phyloP scores from a whole-genome alignment of 306 rosid species.

The Lablab purpureus region DNA sequence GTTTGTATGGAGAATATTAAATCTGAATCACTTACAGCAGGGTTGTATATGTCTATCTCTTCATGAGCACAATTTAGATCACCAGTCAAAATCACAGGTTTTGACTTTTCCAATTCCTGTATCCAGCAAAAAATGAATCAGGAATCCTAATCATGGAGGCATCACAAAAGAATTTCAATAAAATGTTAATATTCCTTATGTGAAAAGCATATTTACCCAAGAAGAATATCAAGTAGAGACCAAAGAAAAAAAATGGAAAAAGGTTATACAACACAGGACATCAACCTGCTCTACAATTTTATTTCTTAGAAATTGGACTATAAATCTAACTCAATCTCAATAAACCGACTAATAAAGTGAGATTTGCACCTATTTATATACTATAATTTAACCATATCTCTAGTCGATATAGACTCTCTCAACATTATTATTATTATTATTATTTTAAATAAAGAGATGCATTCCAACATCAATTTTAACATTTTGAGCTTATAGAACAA shows the following conservation, averaged over 20 bases:
- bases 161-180: constrained; percentile 5
- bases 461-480: constrained; percentile 23
- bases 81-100: constrained; percentile 94
- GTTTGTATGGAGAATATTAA: constrained; percentile 33
- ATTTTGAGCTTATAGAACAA: neutral
- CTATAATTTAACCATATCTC: too few species aligned
- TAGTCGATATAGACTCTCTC: too few species aligned
- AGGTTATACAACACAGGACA: constrained; percentile 19
- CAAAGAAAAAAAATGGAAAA: neutral
- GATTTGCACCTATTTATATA: too few species aligned
- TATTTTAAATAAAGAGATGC: constrained; percentile 9
- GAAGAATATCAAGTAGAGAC: neutral
- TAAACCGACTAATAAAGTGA: too few species aligned
- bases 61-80: constrained; percentile 97
- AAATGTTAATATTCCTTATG: constrained; percentile 15
- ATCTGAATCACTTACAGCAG: constrained; percentile 72
- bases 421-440: neutral
- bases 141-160: constrained; percentile 7
- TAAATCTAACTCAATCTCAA: too few species aligned
- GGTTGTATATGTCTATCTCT: constrained; percentile 93
- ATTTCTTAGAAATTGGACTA: too few species aligned
- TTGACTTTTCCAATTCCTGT: constrained; percentile 93
- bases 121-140: constrained; percentile 45
- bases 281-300: constrained; percentile 16
- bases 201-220: constrained; percentile 11